phyloP scores from a whole-genome alignment of 345 rosid species.

The Rhizophora apiculata region DNA sequence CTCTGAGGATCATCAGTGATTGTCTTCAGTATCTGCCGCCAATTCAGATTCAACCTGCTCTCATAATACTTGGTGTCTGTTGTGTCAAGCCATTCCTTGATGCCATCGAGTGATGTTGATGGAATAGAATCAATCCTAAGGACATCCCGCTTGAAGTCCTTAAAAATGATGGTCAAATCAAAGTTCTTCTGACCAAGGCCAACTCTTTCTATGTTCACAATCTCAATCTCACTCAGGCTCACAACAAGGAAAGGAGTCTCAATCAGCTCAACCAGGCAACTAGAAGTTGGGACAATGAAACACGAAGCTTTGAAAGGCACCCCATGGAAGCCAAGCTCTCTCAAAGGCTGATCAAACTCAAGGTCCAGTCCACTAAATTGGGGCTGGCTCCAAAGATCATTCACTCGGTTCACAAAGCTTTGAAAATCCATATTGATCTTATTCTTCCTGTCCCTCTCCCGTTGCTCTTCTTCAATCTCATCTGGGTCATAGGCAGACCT shows the following conservation, averaged over 20 bases:
- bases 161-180: constrained; percentile 80
- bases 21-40: constrained; percentile 82
- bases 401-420: constrained; percentile 69
- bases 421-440: constrained; percentile 83
- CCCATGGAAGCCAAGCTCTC: constrained; percentile 91
- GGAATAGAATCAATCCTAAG: constrained; percentile 75
- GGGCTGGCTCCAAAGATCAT: constrained; percentile 80
- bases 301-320: constrained; percentile 75
- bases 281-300: constrained; percentile 82
- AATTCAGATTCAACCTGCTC: constrained; percentile 83
- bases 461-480: constrained; percentile 87
- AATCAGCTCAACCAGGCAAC: constrained; percentile 77
- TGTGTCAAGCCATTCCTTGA: constrained; percentile 89
- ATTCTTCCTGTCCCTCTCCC: constrained; percentile 86
- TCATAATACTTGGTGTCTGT: constrained; percentile 83
- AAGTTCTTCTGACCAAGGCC: constrained; percentile 87
- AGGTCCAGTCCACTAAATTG: constrained; percentile 72
- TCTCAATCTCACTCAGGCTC: constrained; percentile 79
- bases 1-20: constrained; percentile 82
- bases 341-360: constrained; percentile 88
- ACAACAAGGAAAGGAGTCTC: constrained; percentile 86
- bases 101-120: constrained; percentile 68
- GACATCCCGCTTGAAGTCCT: constrained; percentile 84
- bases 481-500: constrained; percentile 93
- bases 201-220: constrained; percentile 87